Evolutionary conservation across 495 filamentous ascomycete species (phyloP).

Genomic region (Trichoderma asperelloides): DNA sequence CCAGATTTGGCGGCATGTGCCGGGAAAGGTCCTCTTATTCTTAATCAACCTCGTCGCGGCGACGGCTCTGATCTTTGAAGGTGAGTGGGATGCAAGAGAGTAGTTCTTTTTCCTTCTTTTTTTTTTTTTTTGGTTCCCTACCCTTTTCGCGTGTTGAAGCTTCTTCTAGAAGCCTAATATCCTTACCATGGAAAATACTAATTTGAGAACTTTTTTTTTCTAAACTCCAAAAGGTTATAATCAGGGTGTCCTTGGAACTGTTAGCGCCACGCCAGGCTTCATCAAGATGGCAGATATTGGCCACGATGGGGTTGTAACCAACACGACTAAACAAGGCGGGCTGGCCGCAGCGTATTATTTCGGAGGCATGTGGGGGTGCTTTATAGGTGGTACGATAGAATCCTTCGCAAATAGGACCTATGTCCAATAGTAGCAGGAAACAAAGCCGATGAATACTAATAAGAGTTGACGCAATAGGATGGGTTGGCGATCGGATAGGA

Average conservation of each 20-base stretch:
- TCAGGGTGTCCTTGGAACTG: constrained; percentile 69
- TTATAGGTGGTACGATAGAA: constrained; percentile 16
- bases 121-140: constrained; percentile 18
- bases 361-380: constrained; percentile 46
- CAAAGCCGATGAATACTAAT: constrained; percentile 9
- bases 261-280: constrained; percentile 45
- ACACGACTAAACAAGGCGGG: constrained; percentile 30
- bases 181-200: not conserved
- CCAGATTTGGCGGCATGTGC: constrained; percentile 18
- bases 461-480: constrained; percentile 29
- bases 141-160: constrained; percentile 30
- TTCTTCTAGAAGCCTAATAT: not conserved
- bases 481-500: constrained; percentile 23
- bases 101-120: no score
- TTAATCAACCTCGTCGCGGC: constrained; percentile 22
- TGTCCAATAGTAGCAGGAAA: not conserved
- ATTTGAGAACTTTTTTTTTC: not conserved
- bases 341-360: constrained; percentile 48
- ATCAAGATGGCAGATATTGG: constrained; percentile 28
- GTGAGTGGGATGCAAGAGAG: not conserved
- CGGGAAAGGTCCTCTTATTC: constrained; percentile 18
- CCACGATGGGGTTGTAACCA: constrained; percentile 16
- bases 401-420: not conserved
- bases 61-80: constrained; percentile 18
- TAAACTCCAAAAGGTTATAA: constrained; percentile 44